phyloP scores from a whole-genome alignment of 345 rosid species.

The Triadica sebifera region DNA sequence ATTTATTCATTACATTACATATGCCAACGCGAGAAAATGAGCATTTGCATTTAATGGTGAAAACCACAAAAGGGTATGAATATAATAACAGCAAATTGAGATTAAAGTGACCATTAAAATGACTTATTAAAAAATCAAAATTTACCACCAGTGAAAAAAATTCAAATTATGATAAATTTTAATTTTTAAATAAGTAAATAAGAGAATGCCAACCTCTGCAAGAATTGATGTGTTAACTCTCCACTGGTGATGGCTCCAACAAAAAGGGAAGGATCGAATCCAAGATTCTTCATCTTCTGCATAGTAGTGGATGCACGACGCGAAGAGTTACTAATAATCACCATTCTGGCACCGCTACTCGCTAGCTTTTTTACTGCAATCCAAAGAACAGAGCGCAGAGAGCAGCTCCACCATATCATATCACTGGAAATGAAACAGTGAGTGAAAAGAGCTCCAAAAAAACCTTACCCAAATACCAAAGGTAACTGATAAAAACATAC shows the following conservation, averaged over 20 bases:
- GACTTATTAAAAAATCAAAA: background rate
- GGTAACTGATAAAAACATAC: conserved; percentile 46
- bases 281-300: conserved; percentile 71
- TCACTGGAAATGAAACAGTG: background rate
- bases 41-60: background rate
- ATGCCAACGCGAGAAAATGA: background rate
- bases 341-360: conserved; percentile 70
- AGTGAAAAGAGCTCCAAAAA: background rate
- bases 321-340: conserved; percentile 85
- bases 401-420: conserved; percentile 4
- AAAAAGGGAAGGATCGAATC: conserved; percentile 91
- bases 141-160: background rate
- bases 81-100: background rate
- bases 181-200: background rate
- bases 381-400: conserved; percentile 12
- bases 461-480: conserved; percentile 19
- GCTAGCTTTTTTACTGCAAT: conserved; percentile 73
- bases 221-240: conserved; percentile 76
- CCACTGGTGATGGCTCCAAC: conserved; percentile 90
- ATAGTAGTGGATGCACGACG: conserved; percentile 82
- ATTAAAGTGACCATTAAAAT: background rate
- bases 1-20: conserved; percentile 6
- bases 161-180: background rate
- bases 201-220: conserved; percentile 50
- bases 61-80: background rate